Conservation (phyloP, 2,329 filamentous ascomycete genomes). For the Aaosphaeria arxii region DNA sequence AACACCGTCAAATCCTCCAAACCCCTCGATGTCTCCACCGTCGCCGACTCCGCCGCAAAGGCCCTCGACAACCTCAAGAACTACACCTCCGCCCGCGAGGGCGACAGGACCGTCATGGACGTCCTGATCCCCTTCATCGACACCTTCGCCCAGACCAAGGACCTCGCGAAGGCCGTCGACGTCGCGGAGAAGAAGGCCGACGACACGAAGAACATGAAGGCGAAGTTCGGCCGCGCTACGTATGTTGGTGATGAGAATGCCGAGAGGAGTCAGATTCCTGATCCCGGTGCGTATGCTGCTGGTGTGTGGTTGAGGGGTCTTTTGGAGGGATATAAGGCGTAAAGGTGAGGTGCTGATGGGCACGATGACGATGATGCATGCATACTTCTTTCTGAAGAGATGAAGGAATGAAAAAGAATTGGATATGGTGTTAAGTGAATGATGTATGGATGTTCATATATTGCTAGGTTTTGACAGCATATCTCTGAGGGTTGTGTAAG, state of each 20-base stretch:
- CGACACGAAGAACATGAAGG: conserved; percentile 83
- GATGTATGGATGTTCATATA: too few relatives aligned
- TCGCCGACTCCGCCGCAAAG: conserved; percentile 42
- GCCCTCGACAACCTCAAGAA: conserved; percentile 46
- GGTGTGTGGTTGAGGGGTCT: conserved; percentile 74
- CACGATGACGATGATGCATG: too few relatives aligned
- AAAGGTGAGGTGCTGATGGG: background rate
- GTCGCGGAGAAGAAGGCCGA: conserved; percentile 74
- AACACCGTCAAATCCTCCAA: conserved; percentile 23
- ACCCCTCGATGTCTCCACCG: conserved; percentile 32
- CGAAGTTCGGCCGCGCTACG: conserved; percentile 77
- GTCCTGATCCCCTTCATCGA: conserved; percentile 85
- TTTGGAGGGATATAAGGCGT: conserved; percentile 15
- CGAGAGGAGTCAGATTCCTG: conserved; percentile 53
- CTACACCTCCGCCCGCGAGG: conserved; percentile 84
- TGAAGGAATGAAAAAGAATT: too few relatives aligned
- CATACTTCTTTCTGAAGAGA: too few relatives aligned
- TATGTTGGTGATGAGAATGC: conserved; percentile 71
- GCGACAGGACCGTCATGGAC: conserved; percentile 88
- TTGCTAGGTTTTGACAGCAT: too few relatives aligned
- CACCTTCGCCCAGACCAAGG: conserved; percentile 59
- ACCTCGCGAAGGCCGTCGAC: conserved; percentile 68
- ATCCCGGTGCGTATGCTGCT: conserved; percentile 73
- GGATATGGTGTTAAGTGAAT: too few relatives aligned
- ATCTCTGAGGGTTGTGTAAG: too few relatives aligned